Evolutionary conservation across 1,139 yeast genomes (phyloP).

Genomic region (Kodamaea alishanica): DNA sequence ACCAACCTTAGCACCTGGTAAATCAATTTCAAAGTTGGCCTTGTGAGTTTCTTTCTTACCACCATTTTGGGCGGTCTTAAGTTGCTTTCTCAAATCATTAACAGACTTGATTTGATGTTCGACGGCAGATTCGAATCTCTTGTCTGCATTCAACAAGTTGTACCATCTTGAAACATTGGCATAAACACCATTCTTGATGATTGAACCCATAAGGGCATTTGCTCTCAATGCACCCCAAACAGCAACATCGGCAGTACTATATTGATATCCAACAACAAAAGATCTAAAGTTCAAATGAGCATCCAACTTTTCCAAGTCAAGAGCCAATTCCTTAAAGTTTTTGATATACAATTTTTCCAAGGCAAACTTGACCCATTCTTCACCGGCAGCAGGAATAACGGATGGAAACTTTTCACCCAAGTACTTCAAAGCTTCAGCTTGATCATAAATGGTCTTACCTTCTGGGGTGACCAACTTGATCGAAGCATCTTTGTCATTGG

Average conservation of each 20-base stretch:
- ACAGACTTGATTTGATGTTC: constrained; percentile 65
- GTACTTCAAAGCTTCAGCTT: constrained; percentile 40
- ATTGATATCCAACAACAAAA: constrained; percentile 62
- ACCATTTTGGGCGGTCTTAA: constrained; percentile 52
- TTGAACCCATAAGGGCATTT: constrained; percentile 88
- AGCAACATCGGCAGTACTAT: constrained; percentile 77
- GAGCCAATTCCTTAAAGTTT: constrained; percentile 83
- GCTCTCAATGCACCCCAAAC: constrained; percentile 94
- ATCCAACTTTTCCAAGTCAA: constrained; percentile 76
- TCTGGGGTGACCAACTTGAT: constrained; percentile 44
- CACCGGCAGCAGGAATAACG: constrained; percentile 30
- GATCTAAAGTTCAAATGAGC: constrained; percentile 82
- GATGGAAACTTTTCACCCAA: constrained; percentile 48
- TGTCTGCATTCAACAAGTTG: constrained; percentile 64
- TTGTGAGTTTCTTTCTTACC: constrained; percentile 76
- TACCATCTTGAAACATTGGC: constrained; percentile 94
- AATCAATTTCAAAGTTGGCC: constrained; percentile 90
- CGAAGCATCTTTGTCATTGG: constrained; percentile 40
- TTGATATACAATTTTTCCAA: constrained; percentile 67
- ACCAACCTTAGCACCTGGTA: constrained; percentile 87
- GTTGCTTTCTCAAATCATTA: constrained; percentile 68
- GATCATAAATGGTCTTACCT: constrained; percentile 43
- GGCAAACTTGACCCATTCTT: constrained; percentile 69
- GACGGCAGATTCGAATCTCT: constrained; percentile 65
- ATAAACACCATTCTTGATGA: constrained; percentile 78